phyloP scores from a whole-genome alignment of 495 filamentous ascomycete genomes.

The Glarea lozoyensis region DNA sequence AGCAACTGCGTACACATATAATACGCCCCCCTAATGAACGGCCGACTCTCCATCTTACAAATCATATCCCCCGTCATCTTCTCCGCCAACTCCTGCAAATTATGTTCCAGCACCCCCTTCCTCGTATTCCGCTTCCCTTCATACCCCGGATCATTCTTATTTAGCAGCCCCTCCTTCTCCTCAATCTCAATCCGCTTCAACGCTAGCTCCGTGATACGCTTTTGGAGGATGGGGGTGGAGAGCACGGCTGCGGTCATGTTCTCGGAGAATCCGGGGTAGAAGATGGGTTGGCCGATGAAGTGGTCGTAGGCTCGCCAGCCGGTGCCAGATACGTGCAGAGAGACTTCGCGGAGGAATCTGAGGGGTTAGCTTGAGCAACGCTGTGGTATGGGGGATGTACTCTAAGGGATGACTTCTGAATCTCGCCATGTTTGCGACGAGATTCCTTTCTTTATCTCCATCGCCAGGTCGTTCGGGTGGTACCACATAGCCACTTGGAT shows the following conservation, averaged over 20 bases:
- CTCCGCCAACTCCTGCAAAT: constrained; percentile 48
- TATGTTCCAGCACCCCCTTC: constrained; percentile 53
- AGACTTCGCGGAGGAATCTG: constrained; percentile 88
- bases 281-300: constrained; percentile 83
- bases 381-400: constrained; percentile 17
- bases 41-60: constrained; percentile 95
- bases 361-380: neutral
- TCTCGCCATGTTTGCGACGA: constrained; percentile 74
- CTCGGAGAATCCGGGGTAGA: constrained; percentile 86
- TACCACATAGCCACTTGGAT: constrained; percentile 66
- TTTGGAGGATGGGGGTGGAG: constrained; percentile 62
- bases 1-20: constrained; percentile 82
- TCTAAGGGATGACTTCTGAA: constrained; percentile 53
- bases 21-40: constrained; percentile 86
- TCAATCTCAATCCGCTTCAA: constrained; percentile 63
- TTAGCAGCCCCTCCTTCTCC: constrained; percentile 62
- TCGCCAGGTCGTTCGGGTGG: constrained; percentile 25
- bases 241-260: constrained; percentile 74
- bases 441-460: constrained; percentile 53
- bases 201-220: constrained; percentile 68
- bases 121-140: constrained; percentile 43
- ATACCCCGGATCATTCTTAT: constrained; percentile 32
- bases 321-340: constrained; percentile 77
- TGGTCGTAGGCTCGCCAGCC: constrained; percentile 93
- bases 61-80: constrained; percentile 90